Percentiles rank a stretch among this genome's conserved stretches.
These are phyloP conservation scores for Gamarada debralockiae DNA, from an alignment of 495 filamentous ascomycete genomes.

Conservation along the genomic window DNA sequence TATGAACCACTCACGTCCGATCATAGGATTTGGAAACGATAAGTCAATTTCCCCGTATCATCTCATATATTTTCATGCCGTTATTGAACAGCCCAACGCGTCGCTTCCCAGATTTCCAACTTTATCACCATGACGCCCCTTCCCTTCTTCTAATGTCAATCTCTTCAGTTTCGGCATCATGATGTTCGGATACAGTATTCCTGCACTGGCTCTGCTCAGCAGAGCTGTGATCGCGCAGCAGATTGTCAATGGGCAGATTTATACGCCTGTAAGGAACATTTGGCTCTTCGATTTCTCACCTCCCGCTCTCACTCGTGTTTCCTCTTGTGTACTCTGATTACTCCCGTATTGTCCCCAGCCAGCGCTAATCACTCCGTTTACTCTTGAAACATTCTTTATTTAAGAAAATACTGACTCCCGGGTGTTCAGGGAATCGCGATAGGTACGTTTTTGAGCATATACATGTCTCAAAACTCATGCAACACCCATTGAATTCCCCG, in stretches of 20 bases:
- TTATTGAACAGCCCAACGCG: constrained; percentile 8
- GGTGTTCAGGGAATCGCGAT: constrained; percentile 60
- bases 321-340: too few species aligned
- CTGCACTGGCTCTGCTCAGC: constrained; percentile 17
- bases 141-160: constrained; percentile 2
- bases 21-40: constrained; percentile 11
- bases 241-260: constrained; percentile 56
- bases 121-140: constrained; percentile 15
- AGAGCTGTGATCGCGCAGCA: constrained; percentile 17
- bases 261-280: too few species aligned
- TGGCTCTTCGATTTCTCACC: too few species aligned
- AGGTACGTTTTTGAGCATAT: too few species aligned
- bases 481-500: too few species aligned
- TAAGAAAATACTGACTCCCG: too few species aligned
- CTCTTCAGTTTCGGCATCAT: background rate
- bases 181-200: constrained; percentile 14
- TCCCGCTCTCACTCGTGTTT: too few species aligned
- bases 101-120: constrained; percentile 5
- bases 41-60: constrained; percentile 8
- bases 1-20: background rate
- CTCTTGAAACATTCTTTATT: too few species aligned
- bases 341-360: too few species aligned
- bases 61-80: constrained; percentile 12
- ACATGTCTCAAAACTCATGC: too few species aligned
- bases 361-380: too few species aligned